Conservation (phyloP, 352 stramenopile species). For the Phytophthora meadii region DNA sequence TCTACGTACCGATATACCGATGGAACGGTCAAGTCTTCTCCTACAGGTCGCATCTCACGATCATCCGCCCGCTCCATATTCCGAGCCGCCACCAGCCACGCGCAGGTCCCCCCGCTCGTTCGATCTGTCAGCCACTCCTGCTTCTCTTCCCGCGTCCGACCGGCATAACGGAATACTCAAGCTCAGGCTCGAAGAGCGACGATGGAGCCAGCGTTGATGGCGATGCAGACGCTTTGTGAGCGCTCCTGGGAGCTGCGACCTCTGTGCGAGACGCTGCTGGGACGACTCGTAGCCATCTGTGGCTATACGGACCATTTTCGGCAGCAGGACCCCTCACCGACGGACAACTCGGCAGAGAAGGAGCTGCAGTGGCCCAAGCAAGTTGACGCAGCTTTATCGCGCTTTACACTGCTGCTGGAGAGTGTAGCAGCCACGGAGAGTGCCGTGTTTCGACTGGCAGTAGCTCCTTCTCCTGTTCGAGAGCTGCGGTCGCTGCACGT, state of each 20-base stretch:
- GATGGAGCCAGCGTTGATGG: conserved; percentile 40
- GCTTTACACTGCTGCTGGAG: conserved; percentile 41
- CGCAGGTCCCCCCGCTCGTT: conserved; percentile 3
- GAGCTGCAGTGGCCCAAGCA: conserved; percentile 32
- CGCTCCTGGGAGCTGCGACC: conserved; percentile 43
- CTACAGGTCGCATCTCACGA: conserved; percentile 19
- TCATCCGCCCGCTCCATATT: conserved; percentile 20
- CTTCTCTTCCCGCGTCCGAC: no score
- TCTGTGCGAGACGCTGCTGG: conserved; percentile 42
- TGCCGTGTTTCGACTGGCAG: conserved; percentile 45
- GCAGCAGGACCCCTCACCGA: conserved; percentile 15
- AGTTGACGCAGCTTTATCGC: conserved; percentile 35
- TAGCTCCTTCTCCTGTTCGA: conserved; percentile 37
- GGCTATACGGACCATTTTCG: conserved; percentile 42
- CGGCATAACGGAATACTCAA: conserved; percentile 10
- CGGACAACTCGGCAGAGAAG: conserved; percentile 17
- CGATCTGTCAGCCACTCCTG: conserved; percentile 17
- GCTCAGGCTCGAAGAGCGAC: conserved; percentile 1
- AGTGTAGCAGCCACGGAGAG: conserved; percentile 34
- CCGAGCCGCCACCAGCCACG: conserved; percentile 15
- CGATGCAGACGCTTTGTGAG: conserved; percentile 34
- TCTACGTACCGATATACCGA: conserved; percentile 16
- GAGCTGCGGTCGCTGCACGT: conserved; percentile 49
- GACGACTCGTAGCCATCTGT: conserved; percentile 42
- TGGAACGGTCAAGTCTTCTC: conserved; percentile 19